These are phyloP conservation scores for Aspergillus pseudoterreus DNA, from an alignment of 2,329 filamentous ascomycete genomes.

Conservation along the genomic window DNA sequence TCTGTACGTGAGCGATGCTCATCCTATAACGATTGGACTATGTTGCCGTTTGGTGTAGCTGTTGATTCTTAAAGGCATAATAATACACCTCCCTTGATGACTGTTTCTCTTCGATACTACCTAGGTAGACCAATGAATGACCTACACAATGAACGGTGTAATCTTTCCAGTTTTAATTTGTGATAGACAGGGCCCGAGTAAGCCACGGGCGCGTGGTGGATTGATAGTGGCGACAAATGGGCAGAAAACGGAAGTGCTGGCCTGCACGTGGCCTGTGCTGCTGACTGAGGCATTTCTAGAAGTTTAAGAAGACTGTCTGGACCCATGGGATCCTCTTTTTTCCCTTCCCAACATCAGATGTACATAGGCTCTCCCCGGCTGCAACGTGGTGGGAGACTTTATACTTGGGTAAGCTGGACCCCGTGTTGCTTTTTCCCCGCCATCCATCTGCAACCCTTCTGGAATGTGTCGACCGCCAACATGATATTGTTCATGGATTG, in stretches of 20 bases:
- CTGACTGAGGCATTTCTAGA: neutral
- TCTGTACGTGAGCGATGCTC: slow-evolving; percentile 15
- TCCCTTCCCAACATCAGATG: neutral
- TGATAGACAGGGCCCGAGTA: neutral
- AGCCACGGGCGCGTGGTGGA: neutral
- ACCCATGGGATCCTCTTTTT: neutral
- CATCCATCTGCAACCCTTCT: too few relatives aligned
- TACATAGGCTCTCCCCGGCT: neutral
- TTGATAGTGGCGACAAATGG: neutral
- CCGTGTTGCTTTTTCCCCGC: neutral
- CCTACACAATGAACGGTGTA: neutral
- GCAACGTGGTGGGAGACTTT: neutral
- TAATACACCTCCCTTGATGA: slow-evolving; percentile 8
- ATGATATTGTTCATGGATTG: too few relatives aligned
- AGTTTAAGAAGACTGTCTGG: neutral
- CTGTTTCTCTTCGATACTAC: slow-evolving; percentile 1
- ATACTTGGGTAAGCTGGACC: neutral
- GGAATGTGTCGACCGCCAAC: too few relatives aligned
- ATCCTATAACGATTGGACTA: slow-evolving; percentile 18
- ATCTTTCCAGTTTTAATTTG: neutral
- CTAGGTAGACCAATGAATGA: neutral
- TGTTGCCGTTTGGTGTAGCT: slow-evolving; percentile 4
- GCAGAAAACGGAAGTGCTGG: neutral
- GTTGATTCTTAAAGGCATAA: slow-evolving; percentile 3
- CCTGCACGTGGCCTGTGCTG: slow-evolving; percentile 3